Evolutionary conservation across 192 early-diverging fungal species (phyloP).

Genomic region (Coemansia sp.): DNA sequence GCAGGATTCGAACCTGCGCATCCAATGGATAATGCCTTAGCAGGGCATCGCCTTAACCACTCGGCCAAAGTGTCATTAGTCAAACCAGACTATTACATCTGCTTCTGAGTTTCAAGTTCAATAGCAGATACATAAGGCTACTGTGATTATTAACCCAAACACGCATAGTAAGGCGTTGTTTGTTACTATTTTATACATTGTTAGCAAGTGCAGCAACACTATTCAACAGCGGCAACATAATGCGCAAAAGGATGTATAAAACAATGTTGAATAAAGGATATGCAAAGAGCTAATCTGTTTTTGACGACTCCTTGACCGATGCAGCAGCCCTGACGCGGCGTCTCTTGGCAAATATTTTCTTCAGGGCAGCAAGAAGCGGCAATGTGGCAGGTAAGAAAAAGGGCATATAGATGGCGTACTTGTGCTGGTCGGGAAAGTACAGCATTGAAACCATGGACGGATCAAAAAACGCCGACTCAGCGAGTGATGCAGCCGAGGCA

Average conservation of each 20-base stretch:
- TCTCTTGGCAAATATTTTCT: slow-evolving; percentile 11
- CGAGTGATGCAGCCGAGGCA: slow-evolving; percentile 60
- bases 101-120: not conserved
- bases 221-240: too few species aligned
- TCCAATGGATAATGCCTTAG: slow-evolving; percentile 65
- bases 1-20: slow-evolving; percentile 74
- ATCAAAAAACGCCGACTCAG: slow-evolving; percentile 95
- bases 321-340: not conserved
- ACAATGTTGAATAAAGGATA: not conserved
- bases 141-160: not conserved
- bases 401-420: slow-evolving; percentile 96
- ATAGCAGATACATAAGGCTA: not conserved
- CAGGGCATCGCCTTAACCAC: slow-evolving; percentile 67
- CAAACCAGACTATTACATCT: not conserved
- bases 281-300: slow-evolving; percentile 1
- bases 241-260: not conserved
- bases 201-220: too few species aligned
- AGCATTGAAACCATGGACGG: slow-evolving; percentile 97
- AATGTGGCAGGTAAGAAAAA: slow-evolving; percentile 87
- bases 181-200: too few species aligned
- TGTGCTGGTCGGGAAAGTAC: slow-evolving; percentile 99
- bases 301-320: not conserved
- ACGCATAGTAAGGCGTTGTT: too few species aligned
- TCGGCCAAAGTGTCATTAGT: slow-evolving; percentile 37
- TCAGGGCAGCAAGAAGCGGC: slow-evolving; percentile 63